These are phyloP conservation scores for Candida patagonica DNA, from an alignment of 805 yeast species.

Conservation along the genomic window DNA sequence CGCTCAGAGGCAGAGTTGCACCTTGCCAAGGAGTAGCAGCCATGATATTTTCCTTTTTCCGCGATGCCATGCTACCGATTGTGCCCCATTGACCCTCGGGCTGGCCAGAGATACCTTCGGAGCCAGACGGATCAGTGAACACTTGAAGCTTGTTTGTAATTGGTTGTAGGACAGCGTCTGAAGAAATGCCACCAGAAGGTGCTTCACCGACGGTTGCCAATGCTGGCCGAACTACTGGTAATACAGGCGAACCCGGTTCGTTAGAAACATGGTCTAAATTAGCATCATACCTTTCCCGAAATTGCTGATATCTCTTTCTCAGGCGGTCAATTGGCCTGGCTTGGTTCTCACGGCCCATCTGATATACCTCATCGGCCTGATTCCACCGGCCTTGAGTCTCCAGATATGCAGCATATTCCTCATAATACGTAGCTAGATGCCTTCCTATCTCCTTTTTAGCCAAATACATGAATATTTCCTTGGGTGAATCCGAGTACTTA, in stretches of 20 bases:
- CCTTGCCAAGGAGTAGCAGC: slow-evolving; percentile 56
- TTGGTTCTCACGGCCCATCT: slow-evolving; percentile 43
- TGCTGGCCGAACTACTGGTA: slow-evolving; percentile 27
- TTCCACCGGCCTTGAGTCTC: slow-evolving; percentile 39
- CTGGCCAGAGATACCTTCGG: slow-evolving; percentile 13
- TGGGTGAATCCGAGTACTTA: slow-evolving; percentile 55
- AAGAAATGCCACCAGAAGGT: slow-evolving; percentile 13
- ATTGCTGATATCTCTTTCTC: slow-evolving; percentile 35
- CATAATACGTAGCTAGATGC: slow-evolving; percentile 62
- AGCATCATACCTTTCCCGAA: slow-evolving; percentile 32
- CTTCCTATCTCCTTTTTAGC: slow-evolving; percentile 63
- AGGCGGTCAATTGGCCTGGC: slow-evolving; percentile 61
- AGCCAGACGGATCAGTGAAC: slow-evolving; percentile 29
- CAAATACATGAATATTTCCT: slow-evolving; percentile 62
- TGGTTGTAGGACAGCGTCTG: slow-evolving; percentile 4
- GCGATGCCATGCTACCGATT: slow-evolving; percentile 39
- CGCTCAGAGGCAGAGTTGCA: slow-evolving; percentile 30
- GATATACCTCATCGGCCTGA: slow-evolving; percentile 54
- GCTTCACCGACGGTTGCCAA: slow-evolving; percentile 33
- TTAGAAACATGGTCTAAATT: slow-evolving; percentile 12
- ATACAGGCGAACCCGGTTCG: slow-evolving; percentile 31
- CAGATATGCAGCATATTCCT: slow-evolving; percentile 59
- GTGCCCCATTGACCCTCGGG: slow-evolving; percentile 31
- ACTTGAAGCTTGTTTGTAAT: slow-evolving; percentile 30
- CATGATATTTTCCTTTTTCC: slow-evolving; percentile 57